A percentile compares a stretch with the other conserved stretches of the same genome.
Evolutionary conservation across 2,329 filamentous ascomycete species (phyloP).

Genomic region (Teratosphaeria viscida): DNA sequence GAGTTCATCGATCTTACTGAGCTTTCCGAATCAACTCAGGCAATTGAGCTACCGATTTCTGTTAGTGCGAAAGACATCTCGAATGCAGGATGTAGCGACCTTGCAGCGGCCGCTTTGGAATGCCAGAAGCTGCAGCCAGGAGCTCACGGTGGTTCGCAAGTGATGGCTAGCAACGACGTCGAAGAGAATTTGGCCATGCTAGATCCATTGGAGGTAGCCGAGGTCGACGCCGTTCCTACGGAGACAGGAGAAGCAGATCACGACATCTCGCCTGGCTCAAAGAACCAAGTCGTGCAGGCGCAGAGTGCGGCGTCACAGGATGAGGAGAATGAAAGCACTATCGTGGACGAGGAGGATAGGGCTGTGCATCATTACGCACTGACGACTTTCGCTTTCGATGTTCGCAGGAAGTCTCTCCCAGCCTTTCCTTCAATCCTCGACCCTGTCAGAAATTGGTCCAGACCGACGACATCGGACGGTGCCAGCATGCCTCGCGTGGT

Average conservation of each 20-base stretch:
- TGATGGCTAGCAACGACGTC: neutral
- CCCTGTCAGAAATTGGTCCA: constrained; percentile 3
- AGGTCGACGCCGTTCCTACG: neutral
- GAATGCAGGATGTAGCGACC: neutral
- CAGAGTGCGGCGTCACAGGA: neutral
- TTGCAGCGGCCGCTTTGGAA: neutral
- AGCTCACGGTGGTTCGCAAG: neutral
- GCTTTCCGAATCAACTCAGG: constrained; percentile 11
- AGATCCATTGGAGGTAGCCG: neutral
- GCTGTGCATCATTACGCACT: constrained; percentile 21
- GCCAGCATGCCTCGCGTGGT: constrained; percentile 14
- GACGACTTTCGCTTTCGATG: constrained; percentile 21
- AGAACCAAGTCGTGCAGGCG: neutral
- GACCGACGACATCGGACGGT: constrained; percentile 23
- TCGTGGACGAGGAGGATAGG: neutral
- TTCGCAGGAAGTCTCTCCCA: constrained; percentile 24
- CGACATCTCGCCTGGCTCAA: neutral
- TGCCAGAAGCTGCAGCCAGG: neutral
- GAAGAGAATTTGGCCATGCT: neutral
- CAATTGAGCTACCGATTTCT: constrained; percentile 1
- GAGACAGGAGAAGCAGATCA: neutral
- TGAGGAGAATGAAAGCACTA: neutral
- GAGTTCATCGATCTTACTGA: constrained; percentile 21
- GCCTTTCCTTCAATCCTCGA: constrained; percentile 10
- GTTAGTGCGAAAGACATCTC: neutral